Base-by-base conservation (phyloP, 345 rosid species). In the Eucalyptus albens region DNA sequence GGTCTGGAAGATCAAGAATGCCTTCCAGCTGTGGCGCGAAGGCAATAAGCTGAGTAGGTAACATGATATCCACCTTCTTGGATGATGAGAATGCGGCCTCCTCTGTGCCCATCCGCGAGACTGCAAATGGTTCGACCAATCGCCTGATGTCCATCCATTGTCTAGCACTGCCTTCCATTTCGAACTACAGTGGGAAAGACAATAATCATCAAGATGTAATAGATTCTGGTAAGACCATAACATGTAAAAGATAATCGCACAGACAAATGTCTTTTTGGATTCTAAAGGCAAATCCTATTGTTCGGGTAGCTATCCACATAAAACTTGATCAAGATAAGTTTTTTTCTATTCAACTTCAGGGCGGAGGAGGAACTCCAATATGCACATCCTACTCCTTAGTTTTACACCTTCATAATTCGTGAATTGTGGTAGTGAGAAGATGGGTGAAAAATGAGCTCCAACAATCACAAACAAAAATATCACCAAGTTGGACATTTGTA, bases 31-130 rank as follows among this genome's bases (percentile, higher is more conserved):
- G 93, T 92, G 47, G 99, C 97, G 65, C 96, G 99, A 88, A 97
- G 95, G 89, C 99, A 97, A 88, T 94, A 97, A 15, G 99, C 97
- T 47, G 98, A 94, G 92, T 95, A 96, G 33, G 98, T 95, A 50
- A 96, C 91, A 85, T 97, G 97, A 92, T 96, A 96, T 85, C 98
- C 99, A 6, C 99, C 99, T 94, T 95, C 99, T 93, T 95, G 99
- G 86, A 96, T 97, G 60, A 97, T 91, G 69, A 97, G 97, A 89
- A 96, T 91, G 72, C 94, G 92, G 55, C 98, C 98, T 22, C 90
- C 89, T 60, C 94, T 90, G 89, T 94, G 93, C 87, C 87, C 92
- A 69, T 95, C 93, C 33, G 97, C 94, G 72, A 95, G 88, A 56
- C n/a, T 83, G 16, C 91, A 93, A 81, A 94, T 90, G 26, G 92